Evolutionary conservation across 2,329 filamentous ascomycete species (phyloP), one percentile per base, ranked within the genome.

Genomic region (Colletotrichum neosansevieriae): DNA sequence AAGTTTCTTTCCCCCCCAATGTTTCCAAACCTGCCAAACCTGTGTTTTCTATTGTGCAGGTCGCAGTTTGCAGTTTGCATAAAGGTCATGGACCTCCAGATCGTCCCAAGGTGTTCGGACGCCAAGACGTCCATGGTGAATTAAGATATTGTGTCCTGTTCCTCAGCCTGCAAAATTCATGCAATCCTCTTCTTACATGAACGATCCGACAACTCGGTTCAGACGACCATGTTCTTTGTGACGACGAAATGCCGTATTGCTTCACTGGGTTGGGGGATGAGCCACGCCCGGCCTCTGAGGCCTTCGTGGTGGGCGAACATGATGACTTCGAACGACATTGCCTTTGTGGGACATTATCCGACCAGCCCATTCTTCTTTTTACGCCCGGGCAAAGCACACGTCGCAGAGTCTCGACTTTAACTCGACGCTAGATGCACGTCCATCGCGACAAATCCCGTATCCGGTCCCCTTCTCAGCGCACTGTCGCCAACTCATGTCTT

Each of bases 401-500:
- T 44, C 36, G 45, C 21, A 42, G 56, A 59, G 15, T 65, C 38
- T 38, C 54, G 21, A 19, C 36, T 54, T 36, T 42, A 54, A 17
- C 47, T 50, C 34, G 54, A 65, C 19, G 60, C 61, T 17, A 65
- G 60, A 40, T 11, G 59, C 59, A 58, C 64, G 64, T 60, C n/a
- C 32, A 63, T 53, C 64, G 64, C 51, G 60, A 67, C 51, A 47
- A 24, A n/a, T 65, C 36, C 61, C 65, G 61, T 6, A 64, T 68
- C 10, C 29, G 65, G 61, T 54, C 34, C 4, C 29, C 29, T 6
- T 29, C 21, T 40, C n/a, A 49, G 21, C 24, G 54, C 65, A 54
- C 21, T 59, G 40, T 29, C 29, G 29, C 6, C 29, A 40, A 32
- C 4, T 50, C 54, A 5, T 54, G 21, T n/a, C 61, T 68, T 15